Base-by-base conservation (phyloP, 148 eudicot species). In the Heliamphora exappendiculata region DNA sequence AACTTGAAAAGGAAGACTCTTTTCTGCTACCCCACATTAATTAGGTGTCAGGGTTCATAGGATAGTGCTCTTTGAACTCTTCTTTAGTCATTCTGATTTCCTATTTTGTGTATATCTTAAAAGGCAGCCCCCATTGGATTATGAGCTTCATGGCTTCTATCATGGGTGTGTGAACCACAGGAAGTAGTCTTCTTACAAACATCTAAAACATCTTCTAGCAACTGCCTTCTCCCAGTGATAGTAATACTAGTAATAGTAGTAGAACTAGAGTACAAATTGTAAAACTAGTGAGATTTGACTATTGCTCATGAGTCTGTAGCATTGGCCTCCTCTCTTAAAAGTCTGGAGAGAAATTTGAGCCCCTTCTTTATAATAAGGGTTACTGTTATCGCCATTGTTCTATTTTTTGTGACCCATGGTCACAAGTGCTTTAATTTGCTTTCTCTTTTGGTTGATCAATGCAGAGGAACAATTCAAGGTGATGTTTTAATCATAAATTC, bases 391-490 rank as follows among this genome's bases (percentile, higher is more conserved):
- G 24, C 72, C 51, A 2, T 22, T 42, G 29, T 67, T n/a, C n/a
- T n/a, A n/a, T n/a, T n/a, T n/a, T n/a, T n/a, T n/a, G n/a, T n/a
- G n/a, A n/a, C n/a, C n/a, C n/a, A n/a, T n/a, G n/a, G n/a, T 42
- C 10, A 13, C 5, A 13, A 29, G 24, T 49, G 57, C 37, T 20
- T 33, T 20, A 29, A 28, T 4, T 70, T 47, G 8, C 22, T 50
- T 49, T 34, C 53, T 26, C 10, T 13, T 33, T 71, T 70, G 80
- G 26, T 78, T 31, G 62, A n/a, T 73, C 41, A 11, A 63, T 81
- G 82, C 89, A 96, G 99, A 64, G 99, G 99, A 77, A 93, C 99
- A 70, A 84, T 84, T 67, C 81, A 91, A 83, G 99, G 98, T 19
- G 89, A 89, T 74, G 67, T 96, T 79, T 44, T 83, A 75, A 77